Conservation (phyloP, 768 basidiomycete species). For the Boletus vermiculosoides region DNA sequence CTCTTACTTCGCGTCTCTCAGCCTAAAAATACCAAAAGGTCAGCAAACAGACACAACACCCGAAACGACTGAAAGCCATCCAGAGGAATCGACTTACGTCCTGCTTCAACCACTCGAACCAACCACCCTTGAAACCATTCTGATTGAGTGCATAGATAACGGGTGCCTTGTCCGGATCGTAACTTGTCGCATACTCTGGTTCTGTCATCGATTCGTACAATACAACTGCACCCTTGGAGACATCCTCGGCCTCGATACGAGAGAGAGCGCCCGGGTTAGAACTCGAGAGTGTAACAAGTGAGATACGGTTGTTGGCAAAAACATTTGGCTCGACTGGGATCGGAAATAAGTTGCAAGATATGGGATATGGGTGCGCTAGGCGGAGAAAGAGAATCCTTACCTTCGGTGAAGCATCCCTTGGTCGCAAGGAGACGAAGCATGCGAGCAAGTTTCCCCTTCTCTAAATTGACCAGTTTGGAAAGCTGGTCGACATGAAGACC, state of each 20-base stretch:
- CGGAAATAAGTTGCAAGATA: neutral
- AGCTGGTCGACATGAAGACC: slow-evolving; percentile 31
- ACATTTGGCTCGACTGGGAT: slow-evolving; percentile 24
- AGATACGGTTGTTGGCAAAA: slow-evolving; percentile 37
- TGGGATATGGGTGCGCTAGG: neutral
- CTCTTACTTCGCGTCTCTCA: slow-evolving; percentile 15
- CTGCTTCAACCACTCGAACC: slow-evolving; percentile 24
- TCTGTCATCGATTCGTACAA: slow-evolving; percentile 28
- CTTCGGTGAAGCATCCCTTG: slow-evolving; percentile 33
- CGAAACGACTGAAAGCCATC: neutral
- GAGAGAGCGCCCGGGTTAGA: slow-evolving; percentile 12
- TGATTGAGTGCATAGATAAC: slow-evolving; percentile 20
- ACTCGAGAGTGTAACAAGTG: slow-evolving; percentile 23
- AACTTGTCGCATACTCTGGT: slow-evolving; percentile 24
- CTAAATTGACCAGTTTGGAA: slow-evolving; percentile 22
- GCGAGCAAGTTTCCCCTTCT: slow-evolving; percentile 30
- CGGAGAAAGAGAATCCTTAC: slow-evolving; percentile 2
- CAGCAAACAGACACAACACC: neutral
- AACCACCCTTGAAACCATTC: slow-evolving; percentile 14
- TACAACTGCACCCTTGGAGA: slow-evolving; percentile 10
- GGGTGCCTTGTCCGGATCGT: slow-evolving; percentile 21
- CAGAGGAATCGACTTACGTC: slow-evolving; percentile 15
- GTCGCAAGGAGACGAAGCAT: slow-evolving; percentile 32
- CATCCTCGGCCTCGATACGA: slow-evolving; percentile 8
- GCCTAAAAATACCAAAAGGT: slow-evolving; percentile 2